Conservation (phyloP, 495 filamentous ascomycete genomes). For the Pseudomonodictys pantanalensis region DNA sequence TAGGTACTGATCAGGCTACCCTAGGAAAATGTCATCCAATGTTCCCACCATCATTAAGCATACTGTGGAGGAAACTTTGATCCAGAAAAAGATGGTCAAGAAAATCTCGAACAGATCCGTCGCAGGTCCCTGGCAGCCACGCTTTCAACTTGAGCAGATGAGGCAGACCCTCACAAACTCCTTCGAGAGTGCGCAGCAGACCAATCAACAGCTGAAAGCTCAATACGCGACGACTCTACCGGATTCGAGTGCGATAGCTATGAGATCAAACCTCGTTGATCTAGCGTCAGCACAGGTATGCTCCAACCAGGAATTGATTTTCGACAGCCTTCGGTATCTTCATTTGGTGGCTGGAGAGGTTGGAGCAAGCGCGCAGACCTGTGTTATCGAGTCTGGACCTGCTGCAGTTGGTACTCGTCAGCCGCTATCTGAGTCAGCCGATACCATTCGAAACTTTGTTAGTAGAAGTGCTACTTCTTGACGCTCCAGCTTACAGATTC, state of each 20-base stretch:
- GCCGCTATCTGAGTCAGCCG: neutral
- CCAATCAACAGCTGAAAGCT: conserved; percentile 8
- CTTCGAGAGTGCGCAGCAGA: neutral
- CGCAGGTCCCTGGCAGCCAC: neutral
- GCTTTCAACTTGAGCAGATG: neutral
- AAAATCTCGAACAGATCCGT: neutral
- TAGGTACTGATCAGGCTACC: neutral
- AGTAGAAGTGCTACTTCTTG: too few relatives aligned
- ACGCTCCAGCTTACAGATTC: too few relatives aligned
- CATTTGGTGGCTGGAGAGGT: neutral
- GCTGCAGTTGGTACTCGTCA: neutral
- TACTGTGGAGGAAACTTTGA: neutral
- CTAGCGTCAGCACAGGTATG: neutral
- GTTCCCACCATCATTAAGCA: neutral
- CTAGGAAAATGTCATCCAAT: neutral
- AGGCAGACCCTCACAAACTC: neutral
- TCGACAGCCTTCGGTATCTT: neutral
- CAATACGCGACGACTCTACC: neutral
- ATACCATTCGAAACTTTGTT: neutral
- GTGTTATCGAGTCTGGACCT: neutral
- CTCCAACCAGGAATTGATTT: neutral
- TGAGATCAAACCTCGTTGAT: neutral
- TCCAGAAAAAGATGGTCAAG: neutral
- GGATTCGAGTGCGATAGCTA: neutral
- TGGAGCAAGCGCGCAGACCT: neutral